Conservation (phyloP, 257 asterid species). For the Verbascum thapsus region DNA sequence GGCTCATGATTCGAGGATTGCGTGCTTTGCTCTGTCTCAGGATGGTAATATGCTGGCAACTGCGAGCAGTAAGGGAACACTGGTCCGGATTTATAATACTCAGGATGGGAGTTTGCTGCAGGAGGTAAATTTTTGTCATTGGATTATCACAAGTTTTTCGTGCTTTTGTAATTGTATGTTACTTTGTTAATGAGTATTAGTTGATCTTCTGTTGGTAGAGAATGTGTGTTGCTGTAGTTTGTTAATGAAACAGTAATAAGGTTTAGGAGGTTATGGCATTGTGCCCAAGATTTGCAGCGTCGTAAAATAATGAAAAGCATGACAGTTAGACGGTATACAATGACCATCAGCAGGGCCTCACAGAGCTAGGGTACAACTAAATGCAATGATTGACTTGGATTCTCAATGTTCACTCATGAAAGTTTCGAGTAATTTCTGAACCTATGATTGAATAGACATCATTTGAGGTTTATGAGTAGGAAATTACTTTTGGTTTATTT, state of each 20-base stretch:
- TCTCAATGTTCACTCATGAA: no score
- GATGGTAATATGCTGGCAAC: constrained; percentile 88
- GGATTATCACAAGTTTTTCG: neutral
- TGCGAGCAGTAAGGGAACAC: constrained; percentile 84
- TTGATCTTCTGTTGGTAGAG: constrained; percentile 16
- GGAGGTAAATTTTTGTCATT: constrained; percentile 52
- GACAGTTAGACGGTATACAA: neutral
- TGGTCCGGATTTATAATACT: constrained; percentile 72
- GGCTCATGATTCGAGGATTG: constrained; percentile 83
- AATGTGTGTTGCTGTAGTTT: neutral
- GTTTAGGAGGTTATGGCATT: neutral
- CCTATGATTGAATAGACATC: no score
- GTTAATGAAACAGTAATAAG: constrained; percentile 13
- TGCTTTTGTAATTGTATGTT: neutral
- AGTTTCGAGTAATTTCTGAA: no score
- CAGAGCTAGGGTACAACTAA: constrained; percentile 3
- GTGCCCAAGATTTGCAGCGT: neutral
- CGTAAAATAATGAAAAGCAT: constrained; percentile 1
- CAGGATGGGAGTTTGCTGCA: constrained; percentile 83
- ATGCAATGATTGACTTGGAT: constrained; percentile 2
- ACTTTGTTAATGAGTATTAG: constrained; percentile 5
- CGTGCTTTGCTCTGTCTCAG: constrained; percentile 70
- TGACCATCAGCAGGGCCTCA: neutral
- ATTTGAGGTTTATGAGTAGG: no score
- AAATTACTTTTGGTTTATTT: no score